Evolutionary conservation across 1,284 basidiomycete species (phyloP).

Genomic region (Rhodotorula sp.): DNA sequence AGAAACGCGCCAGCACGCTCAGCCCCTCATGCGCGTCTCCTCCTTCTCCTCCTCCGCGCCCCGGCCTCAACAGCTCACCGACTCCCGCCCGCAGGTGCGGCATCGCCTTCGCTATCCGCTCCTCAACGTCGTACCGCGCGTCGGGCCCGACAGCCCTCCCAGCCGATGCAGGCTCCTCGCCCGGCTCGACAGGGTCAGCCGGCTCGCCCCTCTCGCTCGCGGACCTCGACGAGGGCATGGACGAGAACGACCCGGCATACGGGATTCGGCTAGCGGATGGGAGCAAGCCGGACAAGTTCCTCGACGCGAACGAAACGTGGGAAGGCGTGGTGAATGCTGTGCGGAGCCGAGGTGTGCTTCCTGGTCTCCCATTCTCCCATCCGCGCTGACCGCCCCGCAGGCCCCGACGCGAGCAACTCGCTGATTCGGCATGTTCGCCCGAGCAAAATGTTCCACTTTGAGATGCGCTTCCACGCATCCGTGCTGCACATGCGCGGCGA

Average conservation of each 20-base stretch:
- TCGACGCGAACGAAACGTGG: conserved; percentile 23
- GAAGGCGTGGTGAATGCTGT: conserved; percentile 7
- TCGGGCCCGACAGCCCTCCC: not conserved
- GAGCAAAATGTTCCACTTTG: not conserved
- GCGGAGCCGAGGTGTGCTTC: conserved; percentile 16
- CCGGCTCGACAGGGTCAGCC: not conserved
- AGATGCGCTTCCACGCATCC: conserved; percentile 65
- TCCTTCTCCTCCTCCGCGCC: accelerated
- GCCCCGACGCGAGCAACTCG: conserved; percentile 22
- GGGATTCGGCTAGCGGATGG: conserved; percentile 13
- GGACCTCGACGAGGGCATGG: not conserved
- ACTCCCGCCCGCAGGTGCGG: conserved; percentile 20
- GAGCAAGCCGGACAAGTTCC: not conserved
- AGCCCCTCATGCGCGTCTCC: not conserved
- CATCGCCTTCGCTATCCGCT: conserved; percentile 26
- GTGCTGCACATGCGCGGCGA: conserved; percentile 77
- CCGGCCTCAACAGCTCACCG: not conserved
- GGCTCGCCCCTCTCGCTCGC: not conserved
- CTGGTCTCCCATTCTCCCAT: accelerated
- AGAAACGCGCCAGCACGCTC: not conserved
- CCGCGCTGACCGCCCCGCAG: conserved; percentile 1
- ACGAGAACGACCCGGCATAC: not conserved
- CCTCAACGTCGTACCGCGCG: not conserved
- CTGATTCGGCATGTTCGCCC: not conserved
- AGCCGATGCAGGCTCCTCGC: not conserved